Percentiles rank a stretch among this genome's conserved stretches.
These are phyloP conservation scores for Calonectria hawksworthii DNA, from an alignment of 2,329 filamentous ascomycete genomes.

Conservation along the genomic window DNA sequence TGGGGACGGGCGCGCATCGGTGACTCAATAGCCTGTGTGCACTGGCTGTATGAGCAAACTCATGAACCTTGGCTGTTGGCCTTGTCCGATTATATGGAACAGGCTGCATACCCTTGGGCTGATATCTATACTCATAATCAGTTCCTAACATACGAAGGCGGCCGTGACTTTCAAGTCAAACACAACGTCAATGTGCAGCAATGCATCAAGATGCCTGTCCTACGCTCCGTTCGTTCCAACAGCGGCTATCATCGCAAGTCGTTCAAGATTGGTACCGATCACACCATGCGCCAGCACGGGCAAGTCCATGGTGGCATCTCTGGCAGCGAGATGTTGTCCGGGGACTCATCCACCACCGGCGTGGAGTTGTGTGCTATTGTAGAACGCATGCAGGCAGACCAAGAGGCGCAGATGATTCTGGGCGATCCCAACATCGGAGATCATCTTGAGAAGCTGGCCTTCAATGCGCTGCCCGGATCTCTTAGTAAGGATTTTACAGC, in stretches of 20 bases:
- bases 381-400: slow-evolving; percentile 3
- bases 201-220: not conserved
- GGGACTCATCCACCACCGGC: not conserved
- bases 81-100: not conserved
- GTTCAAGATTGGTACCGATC: not conserved
- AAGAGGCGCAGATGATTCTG: slow-evolving; percentile 9
- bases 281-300: slow-evolving; percentile 6
- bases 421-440: not conserved
- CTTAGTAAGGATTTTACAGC: not conserved
- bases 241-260: not conserved
- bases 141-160: not conserved
- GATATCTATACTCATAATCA: not conserved
- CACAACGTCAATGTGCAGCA: slow-evolving; percentile 12
- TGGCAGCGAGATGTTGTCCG: not conserved
- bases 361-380: not conserved
- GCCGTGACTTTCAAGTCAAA: not conserved
- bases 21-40: slow-evolving; percentile 1
- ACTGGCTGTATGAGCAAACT: slow-evolving; percentile 5
- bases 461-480: not conserved
- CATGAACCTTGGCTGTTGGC: not conserved
- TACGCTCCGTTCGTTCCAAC: not conserved
- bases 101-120: not conserved
- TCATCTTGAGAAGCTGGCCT: slow-evolving; percentile 2
- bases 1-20: not conserved
- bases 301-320: not conserved